Percentiles rank a stretch among this genome's conserved stretches.
phyloP scores from a whole-genome alignment of 768 basidiomycete genomes.

The Pulveroboletus frians region DNA sequence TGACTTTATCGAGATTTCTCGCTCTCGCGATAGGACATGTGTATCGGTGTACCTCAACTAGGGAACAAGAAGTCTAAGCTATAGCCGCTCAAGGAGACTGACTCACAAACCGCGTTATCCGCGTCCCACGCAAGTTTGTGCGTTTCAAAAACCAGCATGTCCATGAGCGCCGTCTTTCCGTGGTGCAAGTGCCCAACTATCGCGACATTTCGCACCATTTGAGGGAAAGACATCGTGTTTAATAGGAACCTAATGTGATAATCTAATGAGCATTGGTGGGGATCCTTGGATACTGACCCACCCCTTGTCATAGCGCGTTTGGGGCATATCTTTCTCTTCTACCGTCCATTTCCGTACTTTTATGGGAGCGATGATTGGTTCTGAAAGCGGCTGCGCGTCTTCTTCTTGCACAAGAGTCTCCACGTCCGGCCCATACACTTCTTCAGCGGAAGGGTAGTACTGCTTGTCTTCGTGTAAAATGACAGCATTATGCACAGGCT shows the following conservation, averaged over 20 bases:
- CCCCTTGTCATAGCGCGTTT: conserved; percentile 97
- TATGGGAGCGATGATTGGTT: conserved; percentile 93
- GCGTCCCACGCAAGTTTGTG: conserved; percentile 94
- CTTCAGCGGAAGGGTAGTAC: conserved; percentile 90
- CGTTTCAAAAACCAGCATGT: conserved; percentile 96
- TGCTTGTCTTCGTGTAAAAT: conserved; percentile 96
- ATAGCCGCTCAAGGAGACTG: conserved; percentile 7
- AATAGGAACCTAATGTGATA: conserved; percentile 70
- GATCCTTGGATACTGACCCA: conserved; percentile 35
- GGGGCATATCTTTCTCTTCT: conserved; percentile 92
- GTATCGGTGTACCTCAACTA: conserved; percentile 96
- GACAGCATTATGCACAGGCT: conserved; percentile 75
- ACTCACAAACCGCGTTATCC: conserved; percentile 68
- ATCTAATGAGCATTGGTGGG: conserved; percentile 6
- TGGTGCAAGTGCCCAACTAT: conserved; percentile 97
- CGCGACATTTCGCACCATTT: conserved; percentile 94
- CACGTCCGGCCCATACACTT: conserved; percentile 90
- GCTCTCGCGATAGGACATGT: conserved; percentile 80
- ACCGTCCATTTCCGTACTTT: conserved; percentile 94
- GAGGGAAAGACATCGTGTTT: conserved; percentile 85
- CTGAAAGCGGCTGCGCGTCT: conserved; percentile 90
- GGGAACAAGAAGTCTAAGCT: conserved; percentile 16
- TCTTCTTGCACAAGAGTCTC: conserved; percentile 98
- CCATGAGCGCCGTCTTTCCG: conserved; percentile 94
- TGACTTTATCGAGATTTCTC: conserved; percentile 93